Conservation (phyloP, 768 basidiomycete species). For the Leccinellum albellum region DNA sequence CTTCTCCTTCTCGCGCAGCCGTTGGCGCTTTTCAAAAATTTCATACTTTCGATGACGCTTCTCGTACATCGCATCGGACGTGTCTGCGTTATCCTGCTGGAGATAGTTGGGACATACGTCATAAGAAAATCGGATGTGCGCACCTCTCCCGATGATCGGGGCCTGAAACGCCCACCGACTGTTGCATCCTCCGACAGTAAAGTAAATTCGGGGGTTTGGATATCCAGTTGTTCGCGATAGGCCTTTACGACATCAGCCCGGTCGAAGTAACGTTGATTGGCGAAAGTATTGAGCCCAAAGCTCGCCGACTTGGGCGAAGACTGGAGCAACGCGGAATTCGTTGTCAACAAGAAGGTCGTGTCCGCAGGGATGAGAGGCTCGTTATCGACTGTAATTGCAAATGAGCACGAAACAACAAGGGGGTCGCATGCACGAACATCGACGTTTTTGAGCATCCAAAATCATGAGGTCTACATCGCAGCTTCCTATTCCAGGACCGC, state of each 20-base stretch:
- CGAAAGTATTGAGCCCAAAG: constrained; percentile 50
- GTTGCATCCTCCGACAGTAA: constrained; percentile 45
- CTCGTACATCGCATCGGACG: constrained; percentile 77
- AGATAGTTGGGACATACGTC: constrained; percentile 1
- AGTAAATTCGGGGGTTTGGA: constrained; percentile 75
- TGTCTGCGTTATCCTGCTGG: constrained; percentile 55
- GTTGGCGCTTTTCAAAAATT: constrained; percentile 78
- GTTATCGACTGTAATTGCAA: constrained; percentile 52
- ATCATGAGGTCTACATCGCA: constrained; percentile 82
- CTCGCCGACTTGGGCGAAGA: constrained; percentile 35
- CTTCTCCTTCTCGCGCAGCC: constrained; percentile 87
- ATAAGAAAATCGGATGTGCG: constrained; percentile 28
- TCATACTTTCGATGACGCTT: constrained; percentile 85
- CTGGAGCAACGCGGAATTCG: constrained; percentile 54
- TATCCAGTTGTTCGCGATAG: constrained; percentile 63
- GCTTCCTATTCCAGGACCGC: constrained; percentile 76
- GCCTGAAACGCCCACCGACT: constrained; percentile 68
- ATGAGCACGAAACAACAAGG: constrained; percentile 18
- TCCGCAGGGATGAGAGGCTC: constrained; percentile 66
- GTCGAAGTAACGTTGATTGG: constrained; percentile 74
- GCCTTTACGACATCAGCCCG: constrained; percentile 71
- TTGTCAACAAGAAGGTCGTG: constrained; percentile 70
- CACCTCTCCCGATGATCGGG: constrained; percentile 68
- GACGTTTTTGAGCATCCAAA: constrained; percentile 73
- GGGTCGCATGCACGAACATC: constrained; percentile 48